Evolutionary conservation across 306 rosid species (phyloP).

Genomic region (Trichosanthes truncata): DNA sequence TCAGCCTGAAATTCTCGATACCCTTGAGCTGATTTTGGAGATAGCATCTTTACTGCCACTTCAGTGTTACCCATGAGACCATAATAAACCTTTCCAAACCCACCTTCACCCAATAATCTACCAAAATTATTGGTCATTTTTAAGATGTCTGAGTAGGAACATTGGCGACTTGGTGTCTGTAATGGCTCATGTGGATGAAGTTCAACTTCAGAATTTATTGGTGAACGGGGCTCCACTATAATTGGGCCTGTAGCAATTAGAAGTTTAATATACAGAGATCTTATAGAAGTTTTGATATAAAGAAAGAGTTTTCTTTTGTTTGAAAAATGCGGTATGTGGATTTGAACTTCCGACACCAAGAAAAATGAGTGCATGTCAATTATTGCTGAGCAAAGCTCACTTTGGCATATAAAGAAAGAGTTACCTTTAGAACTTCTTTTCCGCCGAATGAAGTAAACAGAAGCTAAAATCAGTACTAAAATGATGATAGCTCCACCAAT

Average conservation of each 20-base stretch:
- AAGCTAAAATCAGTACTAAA: neutral
- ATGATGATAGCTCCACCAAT: conserved; percentile 27
- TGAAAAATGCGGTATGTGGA: too few relatives aligned
- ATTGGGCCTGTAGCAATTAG: neutral
- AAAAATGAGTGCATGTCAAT: too few relatives aligned
- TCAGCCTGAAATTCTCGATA: conserved; percentile 7
- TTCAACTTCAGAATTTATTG: neutral
- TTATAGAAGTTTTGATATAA: neutral
- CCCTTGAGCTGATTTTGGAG: conserved; percentile 12
- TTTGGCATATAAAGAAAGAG: too few relatives aligned
- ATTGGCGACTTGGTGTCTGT: neutral
- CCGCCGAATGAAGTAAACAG: conserved; percentile 11
- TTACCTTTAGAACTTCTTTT: neutral
- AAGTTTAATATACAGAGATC: neutral
- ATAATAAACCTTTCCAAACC: conserved; percentile 10
- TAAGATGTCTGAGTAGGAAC: neutral
- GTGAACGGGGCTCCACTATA: neutral
- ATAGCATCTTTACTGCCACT: conserved; percentile 11
- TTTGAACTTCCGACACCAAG: too few relatives aligned
- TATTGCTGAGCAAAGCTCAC: too few relatives aligned
- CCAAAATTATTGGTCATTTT: neutral
- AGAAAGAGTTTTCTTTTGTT: neutral
- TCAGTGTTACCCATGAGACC: neutral
- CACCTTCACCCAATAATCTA: neutral
- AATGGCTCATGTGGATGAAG: neutral